These are phyloP conservation scores for Exophiala alcalophila DNA, from an alignment of 2,329 filamentous ascomycete genomes.

Conservation along the genomic window DNA sequence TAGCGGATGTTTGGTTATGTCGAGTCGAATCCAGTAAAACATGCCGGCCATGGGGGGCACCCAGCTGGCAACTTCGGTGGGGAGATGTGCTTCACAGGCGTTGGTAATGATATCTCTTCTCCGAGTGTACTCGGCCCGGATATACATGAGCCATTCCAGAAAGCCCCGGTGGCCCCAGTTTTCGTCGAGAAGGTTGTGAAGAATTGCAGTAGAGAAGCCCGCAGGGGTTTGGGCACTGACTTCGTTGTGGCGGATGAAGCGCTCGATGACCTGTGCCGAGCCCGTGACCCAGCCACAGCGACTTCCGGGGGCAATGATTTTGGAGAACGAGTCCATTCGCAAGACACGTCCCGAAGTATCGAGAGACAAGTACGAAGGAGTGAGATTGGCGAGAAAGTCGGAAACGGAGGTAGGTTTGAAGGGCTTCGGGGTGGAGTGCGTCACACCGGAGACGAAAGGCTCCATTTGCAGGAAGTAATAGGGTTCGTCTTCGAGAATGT, in stretches of 20 bases:
- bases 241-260: slow-evolving; percentile 79
- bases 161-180: slow-evolving; percentile 92
- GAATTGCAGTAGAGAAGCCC: slow-evolving; percentile 76
- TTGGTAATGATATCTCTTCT: slow-evolving; percentile 73
- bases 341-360: slow-evolving; percentile 85
- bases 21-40: slow-evolving; percentile 64
- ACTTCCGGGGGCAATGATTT: slow-evolving; percentile 79
- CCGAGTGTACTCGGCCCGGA: slow-evolving; percentile 76
- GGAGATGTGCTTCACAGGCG: slow-evolving; percentile 76
- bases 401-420: slow-evolving; percentile 56
- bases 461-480: slow-evolving; percentile 91
- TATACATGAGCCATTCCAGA: slow-evolving; percentile 78
- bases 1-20: slow-evolving; percentile 46
- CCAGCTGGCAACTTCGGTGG: slow-evolving; percentile 74
- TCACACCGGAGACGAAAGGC: slow-evolving; percentile 57
- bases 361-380: slow-evolving; percentile 74
- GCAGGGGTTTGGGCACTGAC: slow-evolving; percentile 79
- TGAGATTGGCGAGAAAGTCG: slow-evolving; percentile 69
- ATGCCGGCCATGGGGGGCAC: slow-evolving; percentile 79
- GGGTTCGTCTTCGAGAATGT: slow-evolving; percentile 88
- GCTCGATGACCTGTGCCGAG: slow-evolving; percentile 77
- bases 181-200: slow-evolving; percentile 89
- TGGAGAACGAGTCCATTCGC: slow-evolving; percentile 90
- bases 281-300: slow-evolving; percentile 87
- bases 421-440: slow-evolving; percentile 43